A percentile compares a stretch with the other conserved stretches of the same genome.
Evolutionary conservation across 805 yeast species (phyloP).

Genomic region (Candida khao-thaluensis): DNA sequence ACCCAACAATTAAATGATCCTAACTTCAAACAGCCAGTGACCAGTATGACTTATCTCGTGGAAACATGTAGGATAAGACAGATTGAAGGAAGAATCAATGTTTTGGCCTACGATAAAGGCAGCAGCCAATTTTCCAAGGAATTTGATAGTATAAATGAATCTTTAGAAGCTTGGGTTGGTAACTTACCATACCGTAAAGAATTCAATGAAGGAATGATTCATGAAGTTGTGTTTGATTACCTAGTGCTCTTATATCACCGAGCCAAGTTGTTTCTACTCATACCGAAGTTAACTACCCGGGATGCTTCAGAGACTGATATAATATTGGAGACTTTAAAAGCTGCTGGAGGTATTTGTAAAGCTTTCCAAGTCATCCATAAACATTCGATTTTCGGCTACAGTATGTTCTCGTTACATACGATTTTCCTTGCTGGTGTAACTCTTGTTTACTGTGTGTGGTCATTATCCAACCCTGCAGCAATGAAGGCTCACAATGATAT

Average conservation of each 20-base stretch:
- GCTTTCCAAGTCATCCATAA: slow-evolving; percentile 11
- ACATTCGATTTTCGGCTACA: slow-evolving; percentile 12
- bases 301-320: background rate
- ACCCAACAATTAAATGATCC: slow-evolving; percentile 1
- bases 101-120: slow-evolving; percentile 4
- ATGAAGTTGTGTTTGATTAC: slow-evolving; percentile 13
- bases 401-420: slow-evolving; percentile 14
- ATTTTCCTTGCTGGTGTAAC: slow-evolving; percentile 23
- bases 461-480: slow-evolving; percentile 11
- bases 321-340: slow-evolving; percentile 4
- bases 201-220: slow-evolving; percentile 8
- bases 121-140: background rate
- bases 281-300: slow-evolving; percentile 10
- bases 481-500: slow-evolving; percentile 21
- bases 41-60: slow-evolving; percentile 9
- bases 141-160: slow-evolving; percentile 4
- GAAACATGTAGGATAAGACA: slow-evolving; percentile 12
- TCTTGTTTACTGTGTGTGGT: slow-evolving; percentile 22
- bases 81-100: slow-evolving; percentile 12
- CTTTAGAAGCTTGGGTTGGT: slow-evolving; percentile 9
- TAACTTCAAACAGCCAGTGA: slow-evolving; percentile 9
- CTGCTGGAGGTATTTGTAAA: slow-evolving; percentile 13
- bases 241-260: slow-evolving; percentile 11
- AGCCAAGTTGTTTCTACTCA: slow-evolving; percentile 13
- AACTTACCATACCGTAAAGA: slow-evolving; percentile 9